Conservation (phyloP, 495 filamentous ascomycete genomes). For the Podospora fimiseda region DNA sequence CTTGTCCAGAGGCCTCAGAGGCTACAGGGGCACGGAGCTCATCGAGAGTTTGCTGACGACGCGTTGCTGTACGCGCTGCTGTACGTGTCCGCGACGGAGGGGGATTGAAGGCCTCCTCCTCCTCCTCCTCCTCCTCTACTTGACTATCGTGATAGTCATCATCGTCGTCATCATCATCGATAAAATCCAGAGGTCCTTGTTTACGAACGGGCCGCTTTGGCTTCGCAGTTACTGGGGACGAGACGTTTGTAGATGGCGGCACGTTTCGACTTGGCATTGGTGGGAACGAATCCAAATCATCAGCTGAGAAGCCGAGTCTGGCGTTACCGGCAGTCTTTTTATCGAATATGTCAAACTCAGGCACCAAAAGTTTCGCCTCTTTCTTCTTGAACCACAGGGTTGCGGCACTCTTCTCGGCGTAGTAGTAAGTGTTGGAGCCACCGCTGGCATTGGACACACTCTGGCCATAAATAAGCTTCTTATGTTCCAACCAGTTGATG, state of each 20-base stretch:
- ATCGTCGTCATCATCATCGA: slow-evolving; percentile 27
- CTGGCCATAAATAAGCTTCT: slow-evolving; percentile 25
- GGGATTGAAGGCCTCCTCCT: slow-evolving; percentile 52
- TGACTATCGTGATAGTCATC: slow-evolving; percentile 5
- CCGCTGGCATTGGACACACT: slow-evolving; percentile 13
- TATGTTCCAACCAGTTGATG: slow-evolving; percentile 42
- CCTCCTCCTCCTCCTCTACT: slow-evolving; percentile 25
- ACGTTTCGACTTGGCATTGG: background rate
- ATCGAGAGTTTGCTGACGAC: slow-evolving; percentile 23
- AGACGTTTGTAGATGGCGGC: slow-evolving; percentile 73
- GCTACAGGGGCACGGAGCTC: slow-evolving; percentile 66
- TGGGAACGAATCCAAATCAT: slow-evolving; percentile 10
- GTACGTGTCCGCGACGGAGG: slow-evolving; percentile 27
- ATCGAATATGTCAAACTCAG: background rate
- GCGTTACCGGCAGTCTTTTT: background rate
- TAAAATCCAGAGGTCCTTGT: slow-evolving; percentile 18
- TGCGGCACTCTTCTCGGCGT: background rate
- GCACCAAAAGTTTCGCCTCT: background rate
- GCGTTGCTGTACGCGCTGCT: slow-evolving; percentile 20
- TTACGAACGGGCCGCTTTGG: slow-evolving; percentile 34
- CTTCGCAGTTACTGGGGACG: slow-evolving; percentile 60
- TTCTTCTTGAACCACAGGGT: background rate
- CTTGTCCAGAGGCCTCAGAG: slow-evolving; percentile 56
- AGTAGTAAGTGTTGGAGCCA: background rate
- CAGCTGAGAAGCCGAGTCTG: background rate